Base-by-base conservation (phyloP, 164 flowering plant genomes). In the Vitis riparia region DNA sequence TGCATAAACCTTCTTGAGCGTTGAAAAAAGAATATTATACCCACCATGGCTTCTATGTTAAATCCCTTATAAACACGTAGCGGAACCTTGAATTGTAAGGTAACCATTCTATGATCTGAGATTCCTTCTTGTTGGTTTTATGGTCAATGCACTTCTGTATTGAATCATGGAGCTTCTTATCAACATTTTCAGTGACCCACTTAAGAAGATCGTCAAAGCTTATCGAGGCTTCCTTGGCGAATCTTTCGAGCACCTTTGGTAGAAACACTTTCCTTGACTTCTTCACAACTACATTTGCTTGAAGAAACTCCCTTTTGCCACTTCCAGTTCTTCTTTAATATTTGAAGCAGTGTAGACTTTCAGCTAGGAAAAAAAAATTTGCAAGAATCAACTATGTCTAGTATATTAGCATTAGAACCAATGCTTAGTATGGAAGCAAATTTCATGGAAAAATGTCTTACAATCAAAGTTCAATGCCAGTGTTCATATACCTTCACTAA, bases 231-330 rank as follows among this genome's bases (percentile, higher is more conserved):
- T 93, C 94, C 77, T 80, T 89, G 4, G 89, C 87, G 59, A 75
- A 87, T 66, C 90, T 85, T 76, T 93, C 98, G 0, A 91, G 77
- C 59, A 91, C 23, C 73, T 80, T 91, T 5, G 98, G 94, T 17
- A 91, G 81, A 62, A 82, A 85, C 37, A 93, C 89, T 77, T 85
- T 91, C 73, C 68, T 85, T 15, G 91, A 82, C 75, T 88, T 93
- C 81, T 89, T 88, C 47, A 93, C 87, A 1, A 84, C 65, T 47
- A 93, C 84, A 77, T 89, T 89, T 16, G 89, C 79, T 80, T 85
- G 91, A 73, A 93, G 88, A 71, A 89, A 93, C 65, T 89, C 93
- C 72, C 70, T 81, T 82, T 88, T 3, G 94, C 97, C 27, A n/a
- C 68, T 72, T 88, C 85, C 48, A 93, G 77, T 68, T 93, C 91